Base-by-base conservation (phyloP, 192 early-diverging fungal species). In the Entomortierella chlamydospora region DNA sequence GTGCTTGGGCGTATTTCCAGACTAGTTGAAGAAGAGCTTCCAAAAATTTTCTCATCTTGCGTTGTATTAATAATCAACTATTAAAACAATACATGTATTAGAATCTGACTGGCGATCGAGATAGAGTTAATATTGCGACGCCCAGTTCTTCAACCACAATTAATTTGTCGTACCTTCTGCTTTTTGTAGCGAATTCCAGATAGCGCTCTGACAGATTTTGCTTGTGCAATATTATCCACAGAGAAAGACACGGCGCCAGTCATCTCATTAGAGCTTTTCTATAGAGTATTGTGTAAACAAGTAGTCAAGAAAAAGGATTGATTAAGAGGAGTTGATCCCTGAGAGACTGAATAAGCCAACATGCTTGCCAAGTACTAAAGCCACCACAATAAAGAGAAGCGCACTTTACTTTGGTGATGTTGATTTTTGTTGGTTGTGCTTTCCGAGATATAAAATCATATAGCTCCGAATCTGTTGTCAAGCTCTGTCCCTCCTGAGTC, bases 111-210 rank as follows among this genome's bases (percentile, higher is more conserved):
- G 15, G 2, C 4, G 15, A 2, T 20, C 15, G 23, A 57, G 1
- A 30, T 20, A 30, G 17, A 34, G 13, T 6, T 4, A 11, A 2
- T n/a, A 37, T 57, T 34, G 34, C 23, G 6, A 57, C 56, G 33
- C 10, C 4, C 5, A 43, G 7, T 25, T 28, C 1, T 25, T 54
- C 10, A 18, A 20, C 4, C n/a, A 41, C 33, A 60, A 25, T 23
- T 23, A 26, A 23, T 22, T 43, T 17, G 9, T 22, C 4, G 29
- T 52, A 72, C 70, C 61, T 64, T 64, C 29, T 45, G 39, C 30
- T 45, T 20, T 29, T 72, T 72, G 56, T 43, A 72, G 3, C 70
- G 70, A 33, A 72, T 72, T 23, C 70, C 70, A 1, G 37, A 47
- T 26, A 72, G 26, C 7, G 10, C 29, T 47, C 20, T 29, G 20